Conservation (phyloP, 75 land plant species). For the Pinus albicaulis region DNA sequence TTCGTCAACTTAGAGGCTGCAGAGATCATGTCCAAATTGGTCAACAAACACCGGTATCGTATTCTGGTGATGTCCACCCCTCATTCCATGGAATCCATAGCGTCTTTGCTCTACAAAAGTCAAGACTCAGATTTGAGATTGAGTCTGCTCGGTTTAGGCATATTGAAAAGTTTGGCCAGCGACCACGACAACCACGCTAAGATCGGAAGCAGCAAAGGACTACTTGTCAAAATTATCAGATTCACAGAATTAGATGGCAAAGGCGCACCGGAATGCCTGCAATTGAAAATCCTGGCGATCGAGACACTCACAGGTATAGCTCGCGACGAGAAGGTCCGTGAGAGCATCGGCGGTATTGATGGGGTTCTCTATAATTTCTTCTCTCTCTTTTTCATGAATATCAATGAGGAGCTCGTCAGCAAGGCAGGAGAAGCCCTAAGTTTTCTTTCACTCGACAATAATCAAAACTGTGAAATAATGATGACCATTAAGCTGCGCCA, state of each 20-base stretch:
- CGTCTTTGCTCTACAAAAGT: slow-evolving; percentile 53
- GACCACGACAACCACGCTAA: slow-evolving; percentile 60
- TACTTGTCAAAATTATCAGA: slow-evolving; percentile 28
- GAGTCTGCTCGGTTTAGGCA: slow-evolving; percentile 48
- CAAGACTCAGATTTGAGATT: slow-evolving; percentile 42
- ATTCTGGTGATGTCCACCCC: slow-evolving; percentile 62
- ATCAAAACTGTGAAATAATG: too few species aligned
- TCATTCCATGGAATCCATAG: slow-evolving; percentile 70
- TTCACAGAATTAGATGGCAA: slow-evolving; percentile 11
- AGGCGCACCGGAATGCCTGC: slow-evolving; percentile 18
- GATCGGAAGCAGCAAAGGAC: slow-evolving; percentile 58
- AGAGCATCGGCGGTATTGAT: too few species aligned
- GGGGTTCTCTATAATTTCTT: too few species aligned
- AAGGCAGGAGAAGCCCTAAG: too few species aligned
- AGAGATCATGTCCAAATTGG: slow-evolving; percentile 45
- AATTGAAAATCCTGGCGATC: not conserved
- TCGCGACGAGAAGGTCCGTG: too few species aligned
- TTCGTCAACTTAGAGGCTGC: slow-evolving; percentile 47
- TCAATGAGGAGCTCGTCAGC: too few species aligned
- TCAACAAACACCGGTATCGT: slow-evolving; percentile 41
- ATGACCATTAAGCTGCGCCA: too few species aligned
- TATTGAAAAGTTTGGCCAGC: slow-evolving; percentile 57
- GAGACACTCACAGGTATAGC: too few species aligned
- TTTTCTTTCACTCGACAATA: too few species aligned
- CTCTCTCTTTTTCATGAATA: too few species aligned